Conservation (phyloP, 1,284 basidiomycete genomes). For the Cryptococcus hybrid region DNA sequence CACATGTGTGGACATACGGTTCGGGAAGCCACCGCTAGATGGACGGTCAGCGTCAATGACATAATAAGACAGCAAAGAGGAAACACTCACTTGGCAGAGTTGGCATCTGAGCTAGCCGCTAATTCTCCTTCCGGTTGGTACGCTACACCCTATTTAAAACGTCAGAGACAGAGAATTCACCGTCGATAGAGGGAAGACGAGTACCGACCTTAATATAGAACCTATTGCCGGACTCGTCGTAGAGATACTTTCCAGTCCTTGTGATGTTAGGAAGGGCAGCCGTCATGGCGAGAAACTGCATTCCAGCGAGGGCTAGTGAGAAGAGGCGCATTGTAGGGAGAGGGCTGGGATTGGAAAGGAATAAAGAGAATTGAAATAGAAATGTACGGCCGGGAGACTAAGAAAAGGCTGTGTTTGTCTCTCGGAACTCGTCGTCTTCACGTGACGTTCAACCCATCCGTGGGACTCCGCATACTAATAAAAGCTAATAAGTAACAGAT, state of each 20-base stretch:
- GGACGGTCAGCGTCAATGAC: neutral
- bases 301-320: neutral
- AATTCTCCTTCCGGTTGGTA: conserved; percentile 79
- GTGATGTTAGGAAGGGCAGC: conserved; percentile 43
- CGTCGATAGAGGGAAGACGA: neutral
- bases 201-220: conserved; percentile 74
- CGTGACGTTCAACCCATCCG: neutral
- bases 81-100: conserved; percentile 52
- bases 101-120: conserved; percentile 51
- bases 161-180: neutral
- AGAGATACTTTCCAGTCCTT: conserved; percentile 65
- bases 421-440: too few relatives aligned
- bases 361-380: neutral
- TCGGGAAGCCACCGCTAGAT: conserved; percentile 62
- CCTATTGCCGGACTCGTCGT: conserved; percentile 64
- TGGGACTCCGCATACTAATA: neutral
- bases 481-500: neutral
- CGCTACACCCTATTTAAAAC: conserved; percentile 61
- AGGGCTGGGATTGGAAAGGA: neutral
- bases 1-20: conserved; percentile 44
- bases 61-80: neutral
- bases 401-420: neutral
- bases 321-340: neutral
- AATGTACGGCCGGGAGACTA: neutral
- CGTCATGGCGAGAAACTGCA: conserved; percentile 18